Percentiles rank a stretch among this genome's conserved stretches.
Evolutionary conservation across 768 basidiomycete species (phyloP).

Genomic region (Dioszegia aurantiaca): DNA sequence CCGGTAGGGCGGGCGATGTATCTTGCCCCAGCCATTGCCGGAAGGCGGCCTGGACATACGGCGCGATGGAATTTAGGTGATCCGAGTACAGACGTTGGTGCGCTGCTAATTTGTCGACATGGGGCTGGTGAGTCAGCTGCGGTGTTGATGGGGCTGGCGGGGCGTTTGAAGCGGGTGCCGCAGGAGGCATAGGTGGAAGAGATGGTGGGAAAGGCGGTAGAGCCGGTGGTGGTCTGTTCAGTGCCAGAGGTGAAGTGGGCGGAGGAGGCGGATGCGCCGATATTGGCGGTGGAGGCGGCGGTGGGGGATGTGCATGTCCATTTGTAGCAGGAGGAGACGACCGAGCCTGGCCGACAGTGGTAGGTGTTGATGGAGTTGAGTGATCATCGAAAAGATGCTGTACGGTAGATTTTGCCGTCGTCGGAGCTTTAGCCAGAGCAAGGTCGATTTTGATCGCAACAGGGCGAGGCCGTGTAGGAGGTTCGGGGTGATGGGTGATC

Average conservation of each 20-base stretch:
- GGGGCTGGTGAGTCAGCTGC: neutral
- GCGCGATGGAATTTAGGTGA: conserved; percentile 29
- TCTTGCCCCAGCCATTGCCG: conserved; percentile 29
- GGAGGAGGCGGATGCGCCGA: neutral
- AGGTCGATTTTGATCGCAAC: conserved; percentile 1
- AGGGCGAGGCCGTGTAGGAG: conserved; percentile 1
- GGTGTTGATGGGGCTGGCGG: neutral
- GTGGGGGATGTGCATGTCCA: neutral
- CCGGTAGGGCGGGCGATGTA: conserved; percentile 23
- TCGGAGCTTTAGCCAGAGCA: neutral
- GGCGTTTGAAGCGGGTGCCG: neutral
- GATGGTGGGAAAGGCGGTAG: neutral
- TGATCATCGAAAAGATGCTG: neutral
- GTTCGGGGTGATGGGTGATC: conserved; percentile 13
- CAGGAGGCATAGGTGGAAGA: neutral
- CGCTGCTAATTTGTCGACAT: neutral
- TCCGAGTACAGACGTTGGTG: conserved; percentile 11
- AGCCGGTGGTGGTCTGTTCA: too few relatives aligned
- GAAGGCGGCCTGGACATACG: conserved; percentile 44
- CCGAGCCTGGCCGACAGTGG: neutral
- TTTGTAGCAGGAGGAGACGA: neutral
- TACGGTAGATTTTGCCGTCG: neutral
- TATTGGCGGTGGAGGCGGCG: neutral
- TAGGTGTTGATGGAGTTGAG: neutral
- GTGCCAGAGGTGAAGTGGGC: neutral